Percentiles rank a stretch among this genome's conserved stretches.
These are phyloP conservation scores for Camelina neglecta DNA, from an alignment of 345 rosid species.

Conservation along the genomic window DNA sequence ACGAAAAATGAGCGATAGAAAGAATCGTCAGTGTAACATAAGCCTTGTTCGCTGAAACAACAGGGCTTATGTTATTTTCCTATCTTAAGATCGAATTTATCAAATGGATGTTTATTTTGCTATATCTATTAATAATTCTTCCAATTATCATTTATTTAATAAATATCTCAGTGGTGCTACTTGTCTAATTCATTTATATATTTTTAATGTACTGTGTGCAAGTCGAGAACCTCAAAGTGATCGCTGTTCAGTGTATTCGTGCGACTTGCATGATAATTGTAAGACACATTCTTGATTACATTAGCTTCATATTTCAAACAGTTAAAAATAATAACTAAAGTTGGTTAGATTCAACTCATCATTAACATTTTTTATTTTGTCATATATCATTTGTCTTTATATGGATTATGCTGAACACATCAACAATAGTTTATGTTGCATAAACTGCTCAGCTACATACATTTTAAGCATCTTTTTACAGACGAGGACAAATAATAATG, in stretches of 20 bases:
- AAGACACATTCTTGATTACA: conserved; percentile 19
- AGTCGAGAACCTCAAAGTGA: conserved; percentile 31
- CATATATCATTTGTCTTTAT: conserved; percentile 21
- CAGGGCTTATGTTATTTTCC: too few relatives aligned
- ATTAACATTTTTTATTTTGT: conserved; percentile 12
- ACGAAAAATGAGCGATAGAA: too few relatives aligned
- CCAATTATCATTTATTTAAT: too few relatives aligned
- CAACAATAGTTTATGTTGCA: conserved; percentile 29
- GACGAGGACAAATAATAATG: conserved; percentile 26
- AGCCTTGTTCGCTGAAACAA: too few relatives aligned
- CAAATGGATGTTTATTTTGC: too few relatives aligned
- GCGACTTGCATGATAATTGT: conserved; percentile 14
- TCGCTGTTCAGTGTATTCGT: conserved; percentile 32
- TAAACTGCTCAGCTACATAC: conserved; percentile 27
- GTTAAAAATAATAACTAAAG: conserved; percentile 18
- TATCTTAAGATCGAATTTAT: too few relatives aligned
- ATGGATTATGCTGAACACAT: conserved; percentile 36
- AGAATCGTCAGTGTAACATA: too few relatives aligned
- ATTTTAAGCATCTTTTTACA: conserved; percentile 38
- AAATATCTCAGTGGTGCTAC: too few relatives aligned
- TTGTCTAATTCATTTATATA: too few relatives aligned
- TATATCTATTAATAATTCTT: too few relatives aligned
- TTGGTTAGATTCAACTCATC: conserved; percentile 32
- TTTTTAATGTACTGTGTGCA: background rate
- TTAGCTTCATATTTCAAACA: background rate